Conservation (phyloP, 768 basidiomycete species). For the Rhizopogon roseolus region DNA sequence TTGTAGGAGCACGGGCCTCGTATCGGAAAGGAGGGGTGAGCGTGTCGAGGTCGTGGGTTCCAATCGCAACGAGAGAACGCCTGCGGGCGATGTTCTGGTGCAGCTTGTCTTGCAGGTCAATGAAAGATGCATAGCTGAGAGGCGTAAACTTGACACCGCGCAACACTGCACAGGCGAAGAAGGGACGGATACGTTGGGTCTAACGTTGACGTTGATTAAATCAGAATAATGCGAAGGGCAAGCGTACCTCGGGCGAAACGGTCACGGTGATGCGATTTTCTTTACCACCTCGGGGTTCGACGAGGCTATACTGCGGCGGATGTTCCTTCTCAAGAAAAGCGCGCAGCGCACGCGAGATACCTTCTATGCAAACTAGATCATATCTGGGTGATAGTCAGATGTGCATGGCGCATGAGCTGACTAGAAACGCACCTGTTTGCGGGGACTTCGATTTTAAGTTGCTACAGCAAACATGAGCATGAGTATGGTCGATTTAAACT, state of each 20-base stretch:
- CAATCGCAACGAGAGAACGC: conserved; percentile 90
- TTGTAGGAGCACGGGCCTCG: conserved; percentile 72
- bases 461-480: conserved; percentile 38
- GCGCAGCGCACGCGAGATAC: conserved; percentile 81
- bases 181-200: conserved; percentile 82
- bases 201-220: conserved; percentile 21
- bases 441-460: conserved; percentile 98
- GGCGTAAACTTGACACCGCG: conserved; percentile 88
- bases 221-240: not conserved
- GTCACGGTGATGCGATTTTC: conserved; percentile 59
- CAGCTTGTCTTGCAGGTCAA: conserved; percentile 98
- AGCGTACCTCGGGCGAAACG: conserved; percentile 66
- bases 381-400: conserved; percentile 52
- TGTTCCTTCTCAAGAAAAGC: conserved; percentile 72
- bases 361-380: conserved; percentile 95
- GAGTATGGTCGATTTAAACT: too few species aligned
- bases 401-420: conserved; percentile 2
- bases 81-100: conserved; percentile 93
- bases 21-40: conserved; percentile 85
- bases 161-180: conserved; percentile 87
- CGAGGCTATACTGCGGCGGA: conserved; percentile 69
- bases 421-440: conserved; percentile 73
- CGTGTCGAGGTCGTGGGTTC: conserved; percentile 95
- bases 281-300: conserved; percentile 68
- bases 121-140: conserved; percentile 91